These are phyloP conservation scores for Sclerotinia borealis DNA, from an alignment of 2,329 filamentous ascomycete species.

Conservation along the genomic window DNA sequence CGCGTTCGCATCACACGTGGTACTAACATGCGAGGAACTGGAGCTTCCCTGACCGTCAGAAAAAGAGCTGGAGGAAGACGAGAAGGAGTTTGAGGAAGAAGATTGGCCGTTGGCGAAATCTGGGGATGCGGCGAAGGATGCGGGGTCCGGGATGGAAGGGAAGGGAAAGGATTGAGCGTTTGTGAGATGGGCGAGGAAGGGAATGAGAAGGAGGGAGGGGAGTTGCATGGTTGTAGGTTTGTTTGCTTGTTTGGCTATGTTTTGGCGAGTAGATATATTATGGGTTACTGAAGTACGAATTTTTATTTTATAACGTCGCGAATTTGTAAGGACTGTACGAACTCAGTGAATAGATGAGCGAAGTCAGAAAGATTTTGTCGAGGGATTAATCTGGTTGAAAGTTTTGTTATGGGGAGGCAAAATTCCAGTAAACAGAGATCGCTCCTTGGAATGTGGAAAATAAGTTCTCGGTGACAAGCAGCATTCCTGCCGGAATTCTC, in stretches of 20 bases:
- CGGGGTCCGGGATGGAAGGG: not conserved
- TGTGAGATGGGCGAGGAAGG: not conserved
- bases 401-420: not conserved
- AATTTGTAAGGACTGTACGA: not conserved
- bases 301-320: not conserved
- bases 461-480: not conserved
- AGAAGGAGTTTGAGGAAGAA: not conserved
- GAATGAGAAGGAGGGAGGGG: not conserved
- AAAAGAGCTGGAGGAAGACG: constrained; percentile 3
- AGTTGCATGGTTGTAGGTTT: not conserved
- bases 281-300: not conserved
- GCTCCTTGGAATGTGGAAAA: not conserved
- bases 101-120: not conserved
- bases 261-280: not conserved
- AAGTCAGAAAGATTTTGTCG: not conserved
- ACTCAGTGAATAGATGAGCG: not conserved
- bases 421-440: not conserved
- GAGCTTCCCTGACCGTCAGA: not conserved
- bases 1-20: not conserved
- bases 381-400: not conserved
- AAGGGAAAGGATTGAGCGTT: not conserved
- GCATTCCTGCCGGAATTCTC: not conserved
- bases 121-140: not conserved
- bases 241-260: not conserved
- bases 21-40: not conserved